phyloP scores from a whole-genome alignment of 306 rosid genomes.

The Prunus armeniaca region DNA sequence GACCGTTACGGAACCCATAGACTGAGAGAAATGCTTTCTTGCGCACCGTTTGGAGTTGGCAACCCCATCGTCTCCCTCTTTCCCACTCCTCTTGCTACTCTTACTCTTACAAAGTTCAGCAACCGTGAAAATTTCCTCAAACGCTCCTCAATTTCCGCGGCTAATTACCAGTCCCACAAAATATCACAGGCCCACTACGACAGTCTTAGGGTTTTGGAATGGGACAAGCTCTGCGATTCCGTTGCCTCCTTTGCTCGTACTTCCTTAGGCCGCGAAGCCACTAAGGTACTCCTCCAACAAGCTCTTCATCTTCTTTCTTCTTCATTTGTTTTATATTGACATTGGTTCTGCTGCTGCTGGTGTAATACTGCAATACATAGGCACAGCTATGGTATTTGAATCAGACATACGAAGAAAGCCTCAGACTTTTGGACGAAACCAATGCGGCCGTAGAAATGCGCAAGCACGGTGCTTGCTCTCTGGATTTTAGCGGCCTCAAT shows the following conservation, averaged over 20 bases:
- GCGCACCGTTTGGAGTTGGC: conserved; percentile 4
- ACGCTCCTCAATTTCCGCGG: conserved; percentile 13
- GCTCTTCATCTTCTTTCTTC: neutral
- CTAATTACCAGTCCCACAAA: conserved; percentile 20
- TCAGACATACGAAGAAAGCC: conserved; percentile 67
- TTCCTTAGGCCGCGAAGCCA: conserved; percentile 71
- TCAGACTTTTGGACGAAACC: conserved; percentile 75
- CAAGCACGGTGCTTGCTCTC: conserved; percentile 69
- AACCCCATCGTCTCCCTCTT: conserved; percentile 22
- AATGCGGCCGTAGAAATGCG: conserved; percentile 82
- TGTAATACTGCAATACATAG: conserved; percentile 25
- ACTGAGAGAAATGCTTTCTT: conserved; percentile 39
- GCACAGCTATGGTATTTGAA: conserved; percentile 65
- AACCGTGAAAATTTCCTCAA: conserved; percentile 13
- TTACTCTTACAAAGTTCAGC: conserved; percentile 23
- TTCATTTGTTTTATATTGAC: neutral
- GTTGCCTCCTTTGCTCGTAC: conserved; percentile 84
- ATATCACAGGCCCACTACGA: conserved; percentile 49
- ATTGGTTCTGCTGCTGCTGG: neutral
- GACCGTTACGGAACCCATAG: neutral
- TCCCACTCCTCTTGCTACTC: conserved; percentile 17
- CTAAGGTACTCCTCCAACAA: conserved; percentile 39
- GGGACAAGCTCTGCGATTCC: conserved; percentile 86
- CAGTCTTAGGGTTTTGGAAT: conserved; percentile 77
- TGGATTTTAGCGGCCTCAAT: conserved; percentile 64